A percentile compares a stretch with the other conserved stretches of the same genome.
Evolutionary conservation across 768 basidiomycete genomes (phyloP).

Genomic region (Stropharia rugosoannulata): DNA sequence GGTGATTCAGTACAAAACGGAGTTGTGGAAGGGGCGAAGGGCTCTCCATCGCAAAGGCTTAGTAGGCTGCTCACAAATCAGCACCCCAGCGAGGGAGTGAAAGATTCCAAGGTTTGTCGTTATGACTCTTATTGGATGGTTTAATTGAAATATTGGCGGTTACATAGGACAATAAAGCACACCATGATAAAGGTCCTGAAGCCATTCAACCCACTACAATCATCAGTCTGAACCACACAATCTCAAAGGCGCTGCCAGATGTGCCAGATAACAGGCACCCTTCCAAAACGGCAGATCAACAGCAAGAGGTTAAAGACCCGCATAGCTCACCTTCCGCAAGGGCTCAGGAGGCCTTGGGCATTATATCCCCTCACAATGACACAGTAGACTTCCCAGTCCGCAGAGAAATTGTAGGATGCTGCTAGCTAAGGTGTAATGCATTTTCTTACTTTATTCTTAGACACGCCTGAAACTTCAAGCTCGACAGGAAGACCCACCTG

Average conservation of each 20-base stretch:
- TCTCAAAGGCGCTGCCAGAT: neutral
- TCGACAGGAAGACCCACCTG: constrained; percentile 8
- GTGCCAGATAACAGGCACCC: neutral
- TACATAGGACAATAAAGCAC: constrained; percentile 1
- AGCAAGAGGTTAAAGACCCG: neutral
- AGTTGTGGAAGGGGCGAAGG: constrained; percentile 35
- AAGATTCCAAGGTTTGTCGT: constrained; percentile 17
- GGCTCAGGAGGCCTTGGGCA: no score
- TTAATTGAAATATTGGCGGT: neutral
- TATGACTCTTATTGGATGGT: constrained; percentile 1
- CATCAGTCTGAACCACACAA: neutral
- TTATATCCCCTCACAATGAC: neutral
- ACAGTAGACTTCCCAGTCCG: constrained; percentile 6
- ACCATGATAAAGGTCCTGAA: constrained; percentile 5
- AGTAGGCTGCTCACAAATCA: constrained; percentile 12
- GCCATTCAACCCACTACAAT: neutral
- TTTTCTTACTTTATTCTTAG: constrained; percentile 3
- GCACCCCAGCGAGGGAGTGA: constrained; percentile 37
- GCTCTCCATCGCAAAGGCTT: constrained; percentile 19
- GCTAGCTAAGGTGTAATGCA: neutral
- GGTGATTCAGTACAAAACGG: constrained; percentile 12
- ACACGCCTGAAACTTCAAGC: constrained; percentile 16
- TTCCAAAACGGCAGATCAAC: constrained; percentile 11
- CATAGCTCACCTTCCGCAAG: no score
- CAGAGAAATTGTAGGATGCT: constrained; percentile 20